Evolutionary conservation across 2,329 filamentous ascomycete species (phyloP), one percentile per base, ranked within the genome.

Genomic region (Byssochlamys sp.): DNA sequence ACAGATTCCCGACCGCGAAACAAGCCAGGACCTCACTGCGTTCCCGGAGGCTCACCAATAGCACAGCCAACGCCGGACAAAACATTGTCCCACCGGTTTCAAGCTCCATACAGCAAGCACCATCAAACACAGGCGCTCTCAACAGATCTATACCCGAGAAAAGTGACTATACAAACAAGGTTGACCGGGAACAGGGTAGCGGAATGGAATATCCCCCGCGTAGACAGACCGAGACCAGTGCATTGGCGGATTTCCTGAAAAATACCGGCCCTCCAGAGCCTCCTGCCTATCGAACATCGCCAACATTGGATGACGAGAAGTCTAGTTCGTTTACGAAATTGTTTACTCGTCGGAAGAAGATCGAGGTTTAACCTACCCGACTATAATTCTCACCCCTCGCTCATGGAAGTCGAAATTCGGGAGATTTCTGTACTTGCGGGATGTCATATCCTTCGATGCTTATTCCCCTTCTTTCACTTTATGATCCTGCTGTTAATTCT

Each of bases 231-330:
- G 73, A 74, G 27, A 90, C 86, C 1, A 80, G 81, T 19, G 88
- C 90, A 54, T 73, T 92, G 51, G 88, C 89, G 0, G 83, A 84
- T 55, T 92, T 92, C 69, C 74, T 94, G 31, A 82, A 81, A 55
- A 84, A 84, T 65, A 88, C 86, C 12, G 85, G 80, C 33, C 87
- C 88, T 2, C 84, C 86, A 1, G 77, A 79, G 12, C 67, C 67
- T 14, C 60, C 67, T 33, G 35, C 55, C 2, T 58, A 54, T 24
- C 62, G 61, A 6, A 49, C 57, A 3, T 55, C 59, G 27, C 59
- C 63, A 19, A 39, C 57, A 1, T 60, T 52, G 6, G 56, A 59
- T 11, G 56, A 66, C 9, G 58, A 55, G 54, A 61, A 59, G 53
- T 60, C 56, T 52, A 57, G 49, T n/a, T 60, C 54, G 52, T 72